Conservation (phyloP, 768 basidiomycete genomes). For the Panellus pusillus region DNA sequence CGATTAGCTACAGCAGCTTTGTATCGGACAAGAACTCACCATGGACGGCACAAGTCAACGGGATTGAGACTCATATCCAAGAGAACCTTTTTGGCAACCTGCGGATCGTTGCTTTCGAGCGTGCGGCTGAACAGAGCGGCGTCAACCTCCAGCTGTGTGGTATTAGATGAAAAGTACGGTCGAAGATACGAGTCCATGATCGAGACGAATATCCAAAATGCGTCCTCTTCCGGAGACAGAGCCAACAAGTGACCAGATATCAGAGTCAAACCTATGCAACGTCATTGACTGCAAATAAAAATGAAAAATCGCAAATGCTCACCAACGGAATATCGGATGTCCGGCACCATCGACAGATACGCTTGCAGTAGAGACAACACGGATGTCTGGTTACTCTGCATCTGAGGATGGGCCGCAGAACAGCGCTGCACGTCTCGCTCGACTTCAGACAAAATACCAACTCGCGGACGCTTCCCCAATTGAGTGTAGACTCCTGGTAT, state of each 20-base stretch:
- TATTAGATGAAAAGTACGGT: slow-evolving; percentile 64
- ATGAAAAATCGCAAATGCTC: slow-evolving; percentile 12
- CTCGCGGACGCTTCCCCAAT: slow-evolving; percentile 55
- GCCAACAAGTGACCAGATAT: slow-evolving; percentile 73
- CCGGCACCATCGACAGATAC: slow-evolving; percentile 84
- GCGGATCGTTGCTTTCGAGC: slow-evolving; percentile 61
- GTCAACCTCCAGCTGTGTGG: slow-evolving; percentile 74
- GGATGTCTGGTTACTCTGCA: slow-evolving; percentile 57
- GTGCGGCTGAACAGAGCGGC: slow-evolving; percentile 67
- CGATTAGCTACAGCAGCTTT: background rate
- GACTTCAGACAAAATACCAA: slow-evolving; percentile 51
- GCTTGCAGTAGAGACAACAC: slow-evolving; percentile 64
- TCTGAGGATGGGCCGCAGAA: slow-evolving; percentile 59
- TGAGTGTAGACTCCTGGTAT: slow-evolving; percentile 70
- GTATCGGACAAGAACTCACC: slow-evolving; percentile 42
- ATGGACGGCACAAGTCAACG: slow-evolving; percentile 56
- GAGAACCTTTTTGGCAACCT: slow-evolving; percentile 65
- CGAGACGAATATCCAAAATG: slow-evolving; percentile 88
- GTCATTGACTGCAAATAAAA: slow-evolving; percentile 1
- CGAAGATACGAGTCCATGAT: slow-evolving; percentile 86
- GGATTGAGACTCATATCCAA: slow-evolving; percentile 63
- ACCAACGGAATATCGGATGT: slow-evolving; percentile 71
- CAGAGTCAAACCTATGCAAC: slow-evolving; percentile 55
- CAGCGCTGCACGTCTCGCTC: slow-evolving; percentile 55
- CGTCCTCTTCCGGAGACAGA: slow-evolving; percentile 83